Evolutionary conservation across 2,329 filamentous ascomycete species (phyloP), one percentile per base, ranked within the genome.

Genomic region (Cladosporium colombiae): DNA sequence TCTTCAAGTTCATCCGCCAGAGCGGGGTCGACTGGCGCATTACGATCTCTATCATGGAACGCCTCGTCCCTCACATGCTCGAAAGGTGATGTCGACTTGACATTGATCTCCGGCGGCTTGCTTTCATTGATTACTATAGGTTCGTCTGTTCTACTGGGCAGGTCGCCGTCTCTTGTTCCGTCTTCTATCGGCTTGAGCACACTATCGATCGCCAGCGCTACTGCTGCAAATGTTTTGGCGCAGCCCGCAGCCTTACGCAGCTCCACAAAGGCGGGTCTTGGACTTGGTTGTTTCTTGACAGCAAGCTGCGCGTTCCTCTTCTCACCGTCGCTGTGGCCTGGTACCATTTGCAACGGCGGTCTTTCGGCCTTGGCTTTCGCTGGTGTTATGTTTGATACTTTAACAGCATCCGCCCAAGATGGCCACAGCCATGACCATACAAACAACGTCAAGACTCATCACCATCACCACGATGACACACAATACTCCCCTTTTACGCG

Each of bases 401-500:
- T 73, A 23, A 66, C 72, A 11, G 65, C 73, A 50, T 49, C 66
- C 27, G 64, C 61, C 58, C 40, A 10, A 4, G 40, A 46, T 10
- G 74, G 78, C 64, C 67, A 75, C 64, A 52, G 65, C 40, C 70
- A 76, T 53, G 70, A 73, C 46, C 74, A 75, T 62, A 66, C 77
- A 57, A 78, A 73, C 57, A 70, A 72, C 35, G 66, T 68, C 16
- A 69, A 72, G 58, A 68, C 69, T 65, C 74, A 74, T 53, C 65
- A 69, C 33, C 71, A 75, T 64, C 67, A 78, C 7, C 77, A 81
- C 44, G 64, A 62, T 21, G 70, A 81, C 65, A 78, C 78, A 13
- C 79, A 84, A 56, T 83, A 87, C 49, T 96, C 92, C 0, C 82
- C 80, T 56, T 82, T 96, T 46, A 96, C 94, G 0, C 86, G 84